These are phyloP conservation scores for Podospora conica DNA, from an alignment of 495 filamentous ascomycete genomes.

Conservation along the genomic window DNA sequence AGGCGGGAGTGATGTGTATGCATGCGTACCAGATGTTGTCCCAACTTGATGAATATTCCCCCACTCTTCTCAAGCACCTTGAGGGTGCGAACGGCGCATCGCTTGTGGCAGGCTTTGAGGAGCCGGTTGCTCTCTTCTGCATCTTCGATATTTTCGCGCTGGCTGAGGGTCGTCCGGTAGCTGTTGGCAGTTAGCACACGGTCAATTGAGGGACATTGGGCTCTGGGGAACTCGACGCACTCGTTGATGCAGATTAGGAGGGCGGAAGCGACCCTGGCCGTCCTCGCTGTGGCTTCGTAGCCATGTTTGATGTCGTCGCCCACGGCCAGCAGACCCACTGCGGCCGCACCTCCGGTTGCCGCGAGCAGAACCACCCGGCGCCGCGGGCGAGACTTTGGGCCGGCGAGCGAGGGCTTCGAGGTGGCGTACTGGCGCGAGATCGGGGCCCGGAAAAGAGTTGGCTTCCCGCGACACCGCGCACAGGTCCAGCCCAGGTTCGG, in stretches of 20 bases:
- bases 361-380: conserved; percentile 23
- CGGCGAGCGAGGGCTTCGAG: conserved; percentile 4
- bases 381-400: conserved; percentile 10
- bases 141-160: conserved; percentile 51
- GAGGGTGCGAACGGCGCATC: conserved; percentile 81
- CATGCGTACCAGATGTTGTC: conserved; percentile 70
- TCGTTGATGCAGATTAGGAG: conserved; percentile 84
- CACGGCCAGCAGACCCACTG: conserved; percentile 57
- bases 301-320: conserved; percentile 66
- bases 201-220: not conserved
- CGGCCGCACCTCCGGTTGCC: conserved; percentile 44
- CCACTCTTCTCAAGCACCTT: conserved; percentile 88
- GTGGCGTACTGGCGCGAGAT: conserved; percentile 28
- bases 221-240: conserved; percentile 45
- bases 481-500: conserved; percentile 32
- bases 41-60: conserved; percentile 96
- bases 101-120: conserved; percentile 83
- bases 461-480: conserved; percentile 34
- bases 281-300: conserved; percentile 68
- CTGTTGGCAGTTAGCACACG: conserved; percentile 37
- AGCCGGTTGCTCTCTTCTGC: conserved; percentile 55
- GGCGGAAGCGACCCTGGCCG: conserved; percentile 69
- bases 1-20: not conserved
- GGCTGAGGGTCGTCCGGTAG: conserved; percentile 74
- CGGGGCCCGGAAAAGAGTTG: conserved; percentile 22